These are phyloP conservation scores for Incumbomyces delicatus DNA, from an alignment of 2,329 filamentous ascomycete genomes.

Conservation along the genomic window DNA sequence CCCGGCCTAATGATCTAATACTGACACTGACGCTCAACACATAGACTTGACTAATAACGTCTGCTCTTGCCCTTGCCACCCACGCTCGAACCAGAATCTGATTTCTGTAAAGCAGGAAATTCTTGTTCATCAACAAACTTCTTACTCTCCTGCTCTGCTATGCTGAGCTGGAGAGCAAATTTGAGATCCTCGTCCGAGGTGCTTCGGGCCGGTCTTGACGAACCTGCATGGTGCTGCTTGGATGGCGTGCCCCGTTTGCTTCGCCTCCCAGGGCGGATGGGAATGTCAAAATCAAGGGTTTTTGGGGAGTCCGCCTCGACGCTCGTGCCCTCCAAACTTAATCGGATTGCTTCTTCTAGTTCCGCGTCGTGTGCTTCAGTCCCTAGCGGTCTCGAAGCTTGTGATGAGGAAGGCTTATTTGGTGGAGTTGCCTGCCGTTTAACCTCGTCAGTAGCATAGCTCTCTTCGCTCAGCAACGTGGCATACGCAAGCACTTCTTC, in stretches of 20 bases:
- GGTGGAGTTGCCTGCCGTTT: conserved; percentile 32
- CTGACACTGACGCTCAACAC: background rate
- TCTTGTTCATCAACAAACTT: conserved; percentile 25
- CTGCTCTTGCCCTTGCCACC: conserved; percentile 16
- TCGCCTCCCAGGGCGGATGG: conserved; percentile 29
- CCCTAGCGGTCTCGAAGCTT: conserved; percentile 27
- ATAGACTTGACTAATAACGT: background rate
- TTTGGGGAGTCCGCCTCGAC: conserved; percentile 10
- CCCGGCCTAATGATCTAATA: background rate
- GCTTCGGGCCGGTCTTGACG: conserved; percentile 25
- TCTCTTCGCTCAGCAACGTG: conserved; percentile 52
- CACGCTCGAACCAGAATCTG: conserved; percentile 15
- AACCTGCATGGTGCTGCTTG: conserved; percentile 17
- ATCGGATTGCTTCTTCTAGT: conserved; percentile 53
- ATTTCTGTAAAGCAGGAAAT: conserved; percentile 23
- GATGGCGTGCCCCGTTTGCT: conserved; percentile 17
- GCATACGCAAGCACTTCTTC: conserved; percentile 56
- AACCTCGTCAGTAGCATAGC: conserved; percentile 39
- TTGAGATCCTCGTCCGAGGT: conserved; percentile 49
- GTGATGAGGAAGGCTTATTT: conserved; percentile 4
- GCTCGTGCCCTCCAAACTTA: conserved; percentile 35
- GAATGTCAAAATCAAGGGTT: conserved; percentile 20
- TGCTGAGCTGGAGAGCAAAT: conserved; percentile 52
- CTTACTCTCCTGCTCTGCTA: conserved; percentile 47
- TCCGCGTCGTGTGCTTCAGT: conserved; percentile 42